These are phyloP conservation scores for Gryganskiella cystojenkinii DNA, from an alignment of 192 early-diverging fungal genomes.

Conservation along the genomic window DNA sequence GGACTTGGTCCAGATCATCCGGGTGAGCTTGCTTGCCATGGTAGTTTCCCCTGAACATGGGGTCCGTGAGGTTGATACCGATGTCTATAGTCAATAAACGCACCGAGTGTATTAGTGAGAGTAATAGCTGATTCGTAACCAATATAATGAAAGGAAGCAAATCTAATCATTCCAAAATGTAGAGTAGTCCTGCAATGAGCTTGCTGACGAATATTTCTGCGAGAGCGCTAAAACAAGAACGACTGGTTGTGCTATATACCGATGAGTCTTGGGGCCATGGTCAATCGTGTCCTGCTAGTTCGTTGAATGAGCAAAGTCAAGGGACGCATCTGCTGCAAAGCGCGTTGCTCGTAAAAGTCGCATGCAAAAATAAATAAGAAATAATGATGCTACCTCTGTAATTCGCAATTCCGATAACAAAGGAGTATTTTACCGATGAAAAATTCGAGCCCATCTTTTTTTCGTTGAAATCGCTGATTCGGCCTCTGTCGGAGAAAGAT, in stretches of 20 bases:
- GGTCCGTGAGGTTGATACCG: constrained; percentile 90
- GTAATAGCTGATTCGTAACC: neutral
- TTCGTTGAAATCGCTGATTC: no score
- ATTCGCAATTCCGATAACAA: no score
- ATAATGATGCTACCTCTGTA: no score
- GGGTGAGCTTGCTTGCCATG: constrained; percentile 79
- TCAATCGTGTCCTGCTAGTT: neutral
- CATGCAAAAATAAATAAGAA: no score
- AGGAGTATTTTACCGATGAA: no score
- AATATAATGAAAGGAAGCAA: neutral
- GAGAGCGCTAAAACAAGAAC: no score
- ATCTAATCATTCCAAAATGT: neutral
- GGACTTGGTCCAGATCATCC: constrained; percentile 75
- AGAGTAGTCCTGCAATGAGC: neutral
- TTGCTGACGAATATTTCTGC: neutral
- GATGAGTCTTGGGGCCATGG: constrained; percentile 38
- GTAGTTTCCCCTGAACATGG: constrained; percentile 86
- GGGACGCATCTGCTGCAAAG: no score
- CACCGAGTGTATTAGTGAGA: neutral
- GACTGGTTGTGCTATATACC: no score
- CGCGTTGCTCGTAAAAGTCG: no score
- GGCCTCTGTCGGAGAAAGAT: no score
- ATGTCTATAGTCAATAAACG: constrained; percentile 68
- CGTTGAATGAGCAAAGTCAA: no score
- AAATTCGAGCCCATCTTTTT: no score